phyloP scores from a whole-genome alignment of 352 stramenopile genomes.

The Pythium chondricola region DNA sequence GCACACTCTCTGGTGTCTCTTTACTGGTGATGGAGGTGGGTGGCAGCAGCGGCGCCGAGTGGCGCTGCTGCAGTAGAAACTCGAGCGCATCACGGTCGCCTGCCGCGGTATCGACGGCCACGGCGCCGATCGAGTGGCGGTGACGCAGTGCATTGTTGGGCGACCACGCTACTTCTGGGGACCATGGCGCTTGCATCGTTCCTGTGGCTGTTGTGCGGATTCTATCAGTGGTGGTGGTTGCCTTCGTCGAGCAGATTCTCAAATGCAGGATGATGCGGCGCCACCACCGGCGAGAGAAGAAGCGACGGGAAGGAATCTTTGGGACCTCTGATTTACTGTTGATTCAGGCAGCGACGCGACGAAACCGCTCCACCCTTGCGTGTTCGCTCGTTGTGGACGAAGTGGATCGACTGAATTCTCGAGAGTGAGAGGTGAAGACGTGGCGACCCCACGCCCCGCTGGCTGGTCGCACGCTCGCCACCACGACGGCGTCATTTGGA shows the following conservation, averaged over 20 bases:
- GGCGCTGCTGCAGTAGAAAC: neutral
- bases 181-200: neutral
- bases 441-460: too few species aligned
- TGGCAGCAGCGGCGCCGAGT: neutral
- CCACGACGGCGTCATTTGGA: too few species aligned
- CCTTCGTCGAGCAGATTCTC: too few species aligned
- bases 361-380: too few species aligned
- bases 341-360: too few species aligned
- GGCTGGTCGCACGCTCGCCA: too few species aligned
- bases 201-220: neutral
- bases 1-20: constrained; percentile 8
- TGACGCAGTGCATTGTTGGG: neutral
- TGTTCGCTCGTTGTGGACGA: too few species aligned
- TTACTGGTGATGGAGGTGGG: neutral
- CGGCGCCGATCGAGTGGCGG: neutral
- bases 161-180: too few species aligned
- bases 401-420: too few species aligned
- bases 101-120: neutral
- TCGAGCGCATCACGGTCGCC: neutral
- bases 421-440: too few species aligned
- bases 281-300: too few species aligned
- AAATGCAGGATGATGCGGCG: neutral
- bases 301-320: neutral
- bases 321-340: too few species aligned
- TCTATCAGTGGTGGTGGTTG: neutral